phyloP scores from a whole-genome alignment of 2,329 filamentous ascomycete species.

The Cercospora canescens region DNA sequence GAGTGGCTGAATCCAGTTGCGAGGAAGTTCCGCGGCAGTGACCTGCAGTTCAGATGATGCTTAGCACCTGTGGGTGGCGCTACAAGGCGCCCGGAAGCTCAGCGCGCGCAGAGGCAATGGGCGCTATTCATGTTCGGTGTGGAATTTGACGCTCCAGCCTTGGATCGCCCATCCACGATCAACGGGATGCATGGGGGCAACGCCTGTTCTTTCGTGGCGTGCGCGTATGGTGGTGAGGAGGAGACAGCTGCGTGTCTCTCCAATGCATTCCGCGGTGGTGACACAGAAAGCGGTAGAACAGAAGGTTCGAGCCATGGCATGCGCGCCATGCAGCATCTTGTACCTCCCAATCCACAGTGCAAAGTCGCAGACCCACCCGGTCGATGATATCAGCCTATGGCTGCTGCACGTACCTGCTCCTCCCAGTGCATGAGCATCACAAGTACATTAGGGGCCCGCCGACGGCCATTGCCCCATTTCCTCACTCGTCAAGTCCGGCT shows the following conservation, averaged over 20 bases:
- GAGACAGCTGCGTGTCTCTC: too few species aligned
- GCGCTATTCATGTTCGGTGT: background rate
- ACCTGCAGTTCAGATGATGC: slow-evolving; percentile 2
- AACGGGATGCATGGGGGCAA: background rate
- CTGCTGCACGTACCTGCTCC: background rate
- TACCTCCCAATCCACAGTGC: background rate
- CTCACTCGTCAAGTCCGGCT: background rate
- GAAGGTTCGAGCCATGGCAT: background rate
- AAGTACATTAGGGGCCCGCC: slow-evolving; percentile 3
- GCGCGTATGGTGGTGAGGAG: too few species aligned
- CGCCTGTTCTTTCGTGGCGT: background rate
- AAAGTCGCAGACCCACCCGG: background rate
- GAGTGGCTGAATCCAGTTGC: background rate
- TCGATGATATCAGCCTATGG: background rate
- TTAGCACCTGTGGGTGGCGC: background rate
- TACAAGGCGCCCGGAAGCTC: background rate
- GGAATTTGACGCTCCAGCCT: background rate
- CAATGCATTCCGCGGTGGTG: background rate
- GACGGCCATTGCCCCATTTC: background rate
- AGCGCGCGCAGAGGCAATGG: background rate
- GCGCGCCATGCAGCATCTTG: background rate
- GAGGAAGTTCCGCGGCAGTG: background rate
- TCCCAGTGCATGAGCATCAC: background rate
- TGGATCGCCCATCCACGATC: background rate
- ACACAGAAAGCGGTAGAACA: background rate